Conservation (phyloP, 2,329 filamentous ascomycete species). For the Clarireedia paspali region DNA sequence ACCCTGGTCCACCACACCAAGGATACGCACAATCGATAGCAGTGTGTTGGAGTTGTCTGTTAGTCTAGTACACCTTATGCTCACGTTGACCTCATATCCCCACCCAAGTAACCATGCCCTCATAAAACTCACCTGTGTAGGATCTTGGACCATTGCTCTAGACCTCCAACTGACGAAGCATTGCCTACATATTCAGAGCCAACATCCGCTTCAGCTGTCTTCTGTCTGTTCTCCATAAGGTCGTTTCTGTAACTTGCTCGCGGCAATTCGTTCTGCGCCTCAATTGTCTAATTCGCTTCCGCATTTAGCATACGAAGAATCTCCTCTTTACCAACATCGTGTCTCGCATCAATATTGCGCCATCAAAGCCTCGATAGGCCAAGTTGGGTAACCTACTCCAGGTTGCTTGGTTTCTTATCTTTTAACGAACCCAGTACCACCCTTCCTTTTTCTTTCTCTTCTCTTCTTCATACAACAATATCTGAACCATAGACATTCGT, state of each 20-base stretch:
- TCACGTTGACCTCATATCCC: not conserved
- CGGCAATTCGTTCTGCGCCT: not conserved
- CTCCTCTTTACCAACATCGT: not conserved
- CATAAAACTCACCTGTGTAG: not conserved
- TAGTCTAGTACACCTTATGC: not conserved
- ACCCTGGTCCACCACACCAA: not conserved
- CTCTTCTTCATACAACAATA: not conserved
- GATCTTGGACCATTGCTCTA: not conserved
- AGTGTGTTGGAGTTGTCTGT: not conserved
- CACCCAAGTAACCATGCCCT: not conserved
- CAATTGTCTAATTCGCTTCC: not conserved
- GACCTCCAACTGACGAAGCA: not conserved
- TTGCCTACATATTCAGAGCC: conserved; percentile 1
- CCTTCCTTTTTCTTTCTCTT: not conserved
- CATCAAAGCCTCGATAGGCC: not conserved
- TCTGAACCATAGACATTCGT: not conserved
- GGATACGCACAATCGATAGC: not conserved
- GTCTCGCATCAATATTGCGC: not conserved
- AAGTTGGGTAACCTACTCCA: not conserved
- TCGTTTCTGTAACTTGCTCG: not conserved
- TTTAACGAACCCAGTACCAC: not conserved
- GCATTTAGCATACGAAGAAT: not conserved
- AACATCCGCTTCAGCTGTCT: not conserved
- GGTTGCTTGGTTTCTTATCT: not conserved
- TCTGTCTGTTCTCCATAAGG: not conserved